phyloP scores from a whole-genome alignment of 257 asterid species.

The Rhazya stricta region DNA sequence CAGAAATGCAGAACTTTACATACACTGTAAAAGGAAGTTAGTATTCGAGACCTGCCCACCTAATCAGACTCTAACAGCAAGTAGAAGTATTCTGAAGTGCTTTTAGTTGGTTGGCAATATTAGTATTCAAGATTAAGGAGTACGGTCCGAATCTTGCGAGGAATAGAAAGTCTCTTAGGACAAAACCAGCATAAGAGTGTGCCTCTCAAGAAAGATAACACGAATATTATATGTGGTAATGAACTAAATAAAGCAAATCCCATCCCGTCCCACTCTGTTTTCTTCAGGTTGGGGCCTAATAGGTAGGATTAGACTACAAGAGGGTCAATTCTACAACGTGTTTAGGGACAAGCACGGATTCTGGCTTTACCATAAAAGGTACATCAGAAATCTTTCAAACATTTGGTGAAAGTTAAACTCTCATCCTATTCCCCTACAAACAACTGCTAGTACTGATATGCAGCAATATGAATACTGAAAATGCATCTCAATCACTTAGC shows the following conservation, averaged over 20 bases:
- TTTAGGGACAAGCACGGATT: not conserved
- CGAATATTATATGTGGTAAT: not conserved
- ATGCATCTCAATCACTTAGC: not conserved
- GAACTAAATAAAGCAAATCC: not conserved
- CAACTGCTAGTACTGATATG: not conserved
- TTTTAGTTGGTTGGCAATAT: not conserved
- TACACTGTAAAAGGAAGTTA: no score
- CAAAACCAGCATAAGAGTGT: not conserved
- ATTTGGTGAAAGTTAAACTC: not conserved
- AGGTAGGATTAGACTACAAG: not conserved
- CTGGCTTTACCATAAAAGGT: not conserved
- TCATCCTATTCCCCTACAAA: not conserved
- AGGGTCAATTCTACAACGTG: not conserved
- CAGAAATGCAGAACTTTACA: not conserved
- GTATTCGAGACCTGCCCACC: not conserved
- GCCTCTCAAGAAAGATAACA: not conserved
- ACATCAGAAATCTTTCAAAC: not conserved
- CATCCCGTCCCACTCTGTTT: not conserved
- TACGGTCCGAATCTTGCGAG: not conserved
- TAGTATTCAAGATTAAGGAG: not conserved
- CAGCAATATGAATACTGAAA: not conserved
- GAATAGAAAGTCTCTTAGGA: not conserved
- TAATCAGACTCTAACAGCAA: not conserved
- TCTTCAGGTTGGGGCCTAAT: not conserved
- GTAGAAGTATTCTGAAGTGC: not conserved